Conservation (phyloP, 768 basidiomycete genomes). For the Lentinula guzmanii region DNA sequence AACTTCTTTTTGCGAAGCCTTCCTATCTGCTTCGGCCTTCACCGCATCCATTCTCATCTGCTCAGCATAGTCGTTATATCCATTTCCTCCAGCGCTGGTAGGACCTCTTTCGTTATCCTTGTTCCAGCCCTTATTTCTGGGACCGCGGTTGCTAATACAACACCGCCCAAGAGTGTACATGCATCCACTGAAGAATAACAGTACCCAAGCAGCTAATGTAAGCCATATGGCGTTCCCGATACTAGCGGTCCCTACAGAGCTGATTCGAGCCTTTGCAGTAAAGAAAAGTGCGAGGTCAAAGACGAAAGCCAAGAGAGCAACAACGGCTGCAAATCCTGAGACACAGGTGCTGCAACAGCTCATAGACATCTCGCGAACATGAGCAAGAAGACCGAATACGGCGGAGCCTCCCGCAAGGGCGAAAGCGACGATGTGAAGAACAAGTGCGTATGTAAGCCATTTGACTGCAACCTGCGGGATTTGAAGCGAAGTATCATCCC, state of each 20-base stretch:
- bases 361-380: conserved; percentile 84
- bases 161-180: conserved; percentile 82
- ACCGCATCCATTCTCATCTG: conserved; percentile 78
- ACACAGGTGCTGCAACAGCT: conserved; percentile 75
- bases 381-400: conserved; percentile 82
- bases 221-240: conserved; percentile 93
- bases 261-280: conserved; percentile 81
- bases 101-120: conserved; percentile 24
- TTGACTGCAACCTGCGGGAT: conserved; percentile 84
- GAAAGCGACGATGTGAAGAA: conserved; percentile 88
- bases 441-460: conserved; percentile 92
- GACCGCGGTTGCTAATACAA: conserved; percentile 58
- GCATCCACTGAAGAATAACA: conserved; percentile 88
- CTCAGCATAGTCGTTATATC: conserved; percentile 41
- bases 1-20: conserved; percentile 57
- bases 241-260: conserved; percentile 66
- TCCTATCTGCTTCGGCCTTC: conserved; percentile 82
- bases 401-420: conserved; percentile 63
- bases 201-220: conserved; percentile 77
- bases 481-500: conserved; percentile 54
- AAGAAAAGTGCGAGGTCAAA: conserved; percentile 93
- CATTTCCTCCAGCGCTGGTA: conserved; percentile 4
- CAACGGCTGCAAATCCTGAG: conserved; percentile 71
- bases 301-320: conserved; percentile 83
- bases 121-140: conserved; percentile 31